A percentile compares a stretch with the other conserved stretches of the same genome.
Conservation (phyloP, 169 alveolate species). For the Babesia microti region DNA sequence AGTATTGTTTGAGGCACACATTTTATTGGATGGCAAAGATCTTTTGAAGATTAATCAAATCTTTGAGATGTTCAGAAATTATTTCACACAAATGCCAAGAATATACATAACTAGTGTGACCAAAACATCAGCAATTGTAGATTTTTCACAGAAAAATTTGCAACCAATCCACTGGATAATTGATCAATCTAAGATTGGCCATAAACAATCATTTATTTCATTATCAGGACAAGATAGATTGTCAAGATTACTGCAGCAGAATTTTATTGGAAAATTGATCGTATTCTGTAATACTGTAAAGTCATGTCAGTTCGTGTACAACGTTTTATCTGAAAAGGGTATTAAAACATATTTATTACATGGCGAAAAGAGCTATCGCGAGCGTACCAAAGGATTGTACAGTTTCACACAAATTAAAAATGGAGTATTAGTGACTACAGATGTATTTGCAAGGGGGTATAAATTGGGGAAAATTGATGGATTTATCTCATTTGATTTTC, state of each 20-base stretch:
- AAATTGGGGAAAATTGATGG: conserved; percentile 5
- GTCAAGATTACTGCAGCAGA: conserved; percentile 17
- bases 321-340: conserved; percentile 29
- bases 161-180: conserved; percentile 11
- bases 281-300: conserved; percentile 34
- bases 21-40: conserved; percentile 33
- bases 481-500: conserved; percentile 39
- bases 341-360: conserved; percentile 12
- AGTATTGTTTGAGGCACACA: conserved; percentile 30
- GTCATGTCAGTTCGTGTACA: conserved; percentile 32
- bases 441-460: conserved; percentile 19
- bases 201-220: conserved; percentile 20
- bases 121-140: conserved; percentile 17
- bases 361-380: conserved; percentile 43
- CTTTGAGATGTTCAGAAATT: conserved; percentile 16
- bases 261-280: conserved; percentile 8
- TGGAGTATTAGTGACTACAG: conserved; percentile 33
- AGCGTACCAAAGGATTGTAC: conserved; percentile 17
- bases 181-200: conserved; percentile 4
- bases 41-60: conserved; percentile 26
- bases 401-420: conserved; percentile 4
- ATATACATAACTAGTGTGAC: conserved; percentile 19
- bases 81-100: conserved; percentile 2
- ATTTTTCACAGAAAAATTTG: too few relatives aligned
- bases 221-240: conserved; percentile 25